phyloP scores from a whole-genome alignment of 495 filamentous ascomycete genomes.

The Chlorociboria aeruginascens region DNA sequence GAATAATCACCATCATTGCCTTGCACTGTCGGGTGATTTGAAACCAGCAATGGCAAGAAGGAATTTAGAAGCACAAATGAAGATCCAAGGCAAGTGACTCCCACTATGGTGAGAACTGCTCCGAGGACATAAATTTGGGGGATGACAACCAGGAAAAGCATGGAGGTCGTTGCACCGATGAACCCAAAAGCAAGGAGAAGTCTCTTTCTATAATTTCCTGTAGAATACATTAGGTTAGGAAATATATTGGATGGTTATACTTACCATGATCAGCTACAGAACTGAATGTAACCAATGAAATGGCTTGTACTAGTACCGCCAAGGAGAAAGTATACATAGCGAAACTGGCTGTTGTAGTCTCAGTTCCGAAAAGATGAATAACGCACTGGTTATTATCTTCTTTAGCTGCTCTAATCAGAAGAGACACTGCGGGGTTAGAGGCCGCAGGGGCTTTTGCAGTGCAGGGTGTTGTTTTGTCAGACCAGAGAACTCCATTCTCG shows the following conservation, averaged over 20 bases:
- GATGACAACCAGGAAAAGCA: slow-evolving; percentile 74
- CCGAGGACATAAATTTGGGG: slow-evolving; percentile 70
- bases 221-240: background rate
- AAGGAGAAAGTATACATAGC: slow-evolving; percentile 97
- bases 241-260: background rate
- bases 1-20: slow-evolving; percentile 4
- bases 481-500: slow-evolving; percentile 71
- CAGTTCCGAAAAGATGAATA: slow-evolving; percentile 65
- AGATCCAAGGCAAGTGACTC: slow-evolving; percentile 81
- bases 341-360: slow-evolving; percentile 93
- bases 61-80: slow-evolving; percentile 79
- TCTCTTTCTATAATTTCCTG: slow-evolving; percentile 76
- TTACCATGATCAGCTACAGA: slow-evolving; percentile 75
- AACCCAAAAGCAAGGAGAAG: slow-evolving; percentile 76
- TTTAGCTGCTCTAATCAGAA: slow-evolving; percentile 16
- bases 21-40: slow-evolving; percentile 50
- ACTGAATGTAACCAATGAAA: slow-evolving; percentile 91
- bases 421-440: slow-evolving; percentile 2
- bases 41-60: slow-evolving; percentile 68
- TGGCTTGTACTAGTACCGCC: slow-evolving; percentile 75
- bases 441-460: slow-evolving; percentile 22
- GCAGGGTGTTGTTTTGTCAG: slow-evolving; percentile 64
- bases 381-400: slow-evolving; percentile 54
- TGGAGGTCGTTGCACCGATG: slow-evolving; percentile 66
- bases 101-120: slow-evolving; percentile 69